Evolutionary conservation across 2,329 filamentous ascomycete species (phyloP).

Genomic region (Coniella lustricola): DNA sequence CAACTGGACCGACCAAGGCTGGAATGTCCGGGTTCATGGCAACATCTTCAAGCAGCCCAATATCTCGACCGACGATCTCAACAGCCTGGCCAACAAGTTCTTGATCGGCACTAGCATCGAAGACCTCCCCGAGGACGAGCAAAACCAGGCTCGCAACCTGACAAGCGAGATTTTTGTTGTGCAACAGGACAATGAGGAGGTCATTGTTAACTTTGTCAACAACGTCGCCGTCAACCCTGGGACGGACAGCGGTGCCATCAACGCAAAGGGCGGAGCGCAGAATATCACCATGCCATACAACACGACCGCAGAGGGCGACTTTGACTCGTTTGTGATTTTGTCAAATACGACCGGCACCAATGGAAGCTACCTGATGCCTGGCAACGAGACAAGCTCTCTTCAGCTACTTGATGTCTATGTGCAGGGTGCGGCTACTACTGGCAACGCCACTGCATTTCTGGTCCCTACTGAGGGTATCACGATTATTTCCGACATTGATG

Average conservation of each 20-base stretch:
- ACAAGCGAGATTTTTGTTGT: slow-evolving; percentile 70
- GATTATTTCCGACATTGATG: slow-evolving; percentile 71
- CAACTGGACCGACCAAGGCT: slow-evolving; percentile 73
- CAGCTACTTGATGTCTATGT: slow-evolving; percentile 64
- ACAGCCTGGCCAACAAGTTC: slow-evolving; percentile 64
- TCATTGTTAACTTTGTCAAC: slow-evolving; percentile 52
- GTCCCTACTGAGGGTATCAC: slow-evolving; percentile 65
- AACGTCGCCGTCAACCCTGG: slow-evolving; percentile 42
- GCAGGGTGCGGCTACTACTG: slow-evolving; percentile 50
- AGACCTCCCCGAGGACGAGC: slow-evolving; percentile 49
- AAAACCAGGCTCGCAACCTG: slow-evolving; percentile 64
- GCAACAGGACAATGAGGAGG: slow-evolving; percentile 58
- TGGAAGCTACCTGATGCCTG: slow-evolving; percentile 46
- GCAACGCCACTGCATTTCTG: slow-evolving; percentile 71
- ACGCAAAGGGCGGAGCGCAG: slow-evolving; percentile 53
- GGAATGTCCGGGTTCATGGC: slow-evolving; percentile 70
- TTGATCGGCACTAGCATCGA: slow-evolving; percentile 58
- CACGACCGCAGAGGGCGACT: slow-evolving; percentile 64
- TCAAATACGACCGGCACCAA: slow-evolving; percentile 45
- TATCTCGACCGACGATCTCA: slow-evolving; percentile 55
- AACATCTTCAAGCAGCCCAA: slow-evolving; percentile 77
- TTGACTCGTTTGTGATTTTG: slow-evolving; percentile 62
- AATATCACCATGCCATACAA: slow-evolving; percentile 56
- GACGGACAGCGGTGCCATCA: slow-evolving; percentile 44
- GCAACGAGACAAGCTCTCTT: slow-evolving; percentile 57